Conservation (phyloP, 495 filamentous ascomycete species). For the Margaritispora aquatica region DNA sequence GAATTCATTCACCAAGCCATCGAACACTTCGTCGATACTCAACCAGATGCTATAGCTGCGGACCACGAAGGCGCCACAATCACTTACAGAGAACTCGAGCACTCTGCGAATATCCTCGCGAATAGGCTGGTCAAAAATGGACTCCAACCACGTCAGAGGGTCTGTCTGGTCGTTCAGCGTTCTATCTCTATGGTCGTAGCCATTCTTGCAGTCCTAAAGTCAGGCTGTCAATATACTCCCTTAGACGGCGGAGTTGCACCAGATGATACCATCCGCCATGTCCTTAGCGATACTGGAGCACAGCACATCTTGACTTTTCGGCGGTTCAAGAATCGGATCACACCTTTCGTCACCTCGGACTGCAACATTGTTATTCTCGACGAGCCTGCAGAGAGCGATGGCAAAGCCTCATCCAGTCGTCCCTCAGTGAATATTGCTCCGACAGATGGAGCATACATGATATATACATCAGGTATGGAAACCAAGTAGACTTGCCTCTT, state of each 20-base stretch:
- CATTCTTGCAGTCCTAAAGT: slow-evolving; percentile 41
- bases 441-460: slow-evolving; percentile 33
- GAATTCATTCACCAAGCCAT: slow-evolving; percentile 27
- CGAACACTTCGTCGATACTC: slow-evolving; percentile 21
- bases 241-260: slow-evolving; percentile 33
- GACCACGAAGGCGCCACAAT: slow-evolving; percentile 27
- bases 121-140: slow-evolving; percentile 23
- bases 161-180: slow-evolving; percentile 27
- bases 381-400: not conserved
- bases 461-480: slow-evolving; percentile 32
- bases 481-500: not conserved
- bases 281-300: slow-evolving; percentile 23
- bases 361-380: slow-evolving; percentile 7
- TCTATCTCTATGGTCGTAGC: slow-evolving; percentile 35
- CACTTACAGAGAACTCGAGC: slow-evolving; percentile 30
- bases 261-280: slow-evolving; percentile 26
- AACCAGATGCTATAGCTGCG: slow-evolving; percentile 26
- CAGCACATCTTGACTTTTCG: slow-evolving; percentile 4
- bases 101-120: slow-evolving; percentile 27
- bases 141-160: slow-evolving; percentile 23
- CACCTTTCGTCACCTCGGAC: not conserved
- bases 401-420: slow-evolving; percentile 1
- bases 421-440: slow-evolving; percentile 19
- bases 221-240: slow-evolving; percentile 46
- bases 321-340: not conserved